Evolutionary conservation across 106 monocot species (phyloP).

Genomic region (Chionographis japonica): DNA sequence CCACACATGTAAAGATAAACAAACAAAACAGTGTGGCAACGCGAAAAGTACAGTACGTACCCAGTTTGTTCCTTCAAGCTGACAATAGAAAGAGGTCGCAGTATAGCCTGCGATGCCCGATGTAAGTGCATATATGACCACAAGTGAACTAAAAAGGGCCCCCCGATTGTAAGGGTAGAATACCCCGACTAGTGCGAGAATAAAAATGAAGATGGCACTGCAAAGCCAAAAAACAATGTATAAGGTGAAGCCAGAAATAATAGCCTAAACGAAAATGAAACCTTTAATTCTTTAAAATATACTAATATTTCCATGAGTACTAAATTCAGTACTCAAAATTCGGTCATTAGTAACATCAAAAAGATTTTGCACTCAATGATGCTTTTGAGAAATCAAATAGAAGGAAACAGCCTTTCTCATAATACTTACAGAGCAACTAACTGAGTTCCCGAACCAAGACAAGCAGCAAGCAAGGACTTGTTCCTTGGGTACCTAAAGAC

Average conservation of each 20-base stretch:
- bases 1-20: background rate
- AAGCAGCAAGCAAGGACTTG: conserved; percentile 73
- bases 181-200: conserved; percentile 65
- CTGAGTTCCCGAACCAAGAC: conserved; percentile 78
- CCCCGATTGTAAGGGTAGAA: conserved; percentile 76
- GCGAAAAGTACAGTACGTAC: conserved; percentile 10
- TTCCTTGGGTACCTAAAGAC: conserved; percentile 68
- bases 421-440: conserved; percentile 61
- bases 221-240: conserved; percentile 6
- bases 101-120: conserved; percentile 71
- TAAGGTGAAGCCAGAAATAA: background rate
- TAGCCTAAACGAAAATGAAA: no score
- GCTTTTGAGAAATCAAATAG: no score
- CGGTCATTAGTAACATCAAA: no score
- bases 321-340: no score
- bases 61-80: conserved; percentile 73
- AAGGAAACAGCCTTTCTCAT: no score
- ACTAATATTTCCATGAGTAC: no score
- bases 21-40: background rate
- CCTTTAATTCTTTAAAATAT: no score
- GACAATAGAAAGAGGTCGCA: conserved; percentile 70
- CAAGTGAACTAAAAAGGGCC: conserved; percentile 70
- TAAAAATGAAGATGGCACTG: conserved; percentile 63
- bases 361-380: no score
- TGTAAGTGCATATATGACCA: conserved; percentile 79